Evolutionary conservation across 441 rosid species (phyloP).

Genomic region (Syzygium malaccense): DNA sequence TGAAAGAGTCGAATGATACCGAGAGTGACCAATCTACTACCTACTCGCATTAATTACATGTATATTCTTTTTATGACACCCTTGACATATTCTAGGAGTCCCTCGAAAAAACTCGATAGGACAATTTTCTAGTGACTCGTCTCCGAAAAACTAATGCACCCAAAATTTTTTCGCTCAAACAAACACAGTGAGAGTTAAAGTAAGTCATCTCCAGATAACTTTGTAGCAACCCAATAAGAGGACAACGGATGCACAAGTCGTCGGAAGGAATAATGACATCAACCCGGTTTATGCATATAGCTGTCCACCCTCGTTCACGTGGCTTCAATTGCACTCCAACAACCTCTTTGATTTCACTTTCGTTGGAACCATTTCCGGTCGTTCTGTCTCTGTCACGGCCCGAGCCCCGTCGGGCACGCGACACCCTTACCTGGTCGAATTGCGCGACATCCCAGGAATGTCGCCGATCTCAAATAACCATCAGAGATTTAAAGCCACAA

Average conservation of each 20-base stretch:
- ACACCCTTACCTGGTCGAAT: too few species aligned
- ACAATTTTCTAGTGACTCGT: neutral
- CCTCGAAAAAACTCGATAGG: too few species aligned
- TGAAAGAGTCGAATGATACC: neutral
- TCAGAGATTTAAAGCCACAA: too few species aligned
- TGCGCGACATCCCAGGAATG: too few species aligned
- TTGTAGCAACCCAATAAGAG: neutral
- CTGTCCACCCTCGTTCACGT: neutral
- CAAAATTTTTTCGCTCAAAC: neutral
- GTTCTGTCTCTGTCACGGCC: neutral
- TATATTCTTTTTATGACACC: neutral
- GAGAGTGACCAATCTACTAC: neutral
- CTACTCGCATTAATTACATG: neutral
- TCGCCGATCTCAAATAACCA: too few species aligned
- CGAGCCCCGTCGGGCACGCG: too few species aligned
- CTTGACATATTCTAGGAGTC: neutral
- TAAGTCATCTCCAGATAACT: too few species aligned
- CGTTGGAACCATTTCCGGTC: neutral
- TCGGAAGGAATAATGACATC: neutral
- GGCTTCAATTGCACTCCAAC: neutral
- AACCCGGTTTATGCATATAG: neutral
- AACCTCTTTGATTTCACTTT: neutral
- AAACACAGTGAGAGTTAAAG: too few species aligned
- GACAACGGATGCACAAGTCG: neutral
- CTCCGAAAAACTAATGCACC: neutral